A percentile compares a stretch with the other conserved stretches of the same genome.
Conservation (phyloP, 1,139 yeast species). For the Blastobotrys persicus region DNA sequence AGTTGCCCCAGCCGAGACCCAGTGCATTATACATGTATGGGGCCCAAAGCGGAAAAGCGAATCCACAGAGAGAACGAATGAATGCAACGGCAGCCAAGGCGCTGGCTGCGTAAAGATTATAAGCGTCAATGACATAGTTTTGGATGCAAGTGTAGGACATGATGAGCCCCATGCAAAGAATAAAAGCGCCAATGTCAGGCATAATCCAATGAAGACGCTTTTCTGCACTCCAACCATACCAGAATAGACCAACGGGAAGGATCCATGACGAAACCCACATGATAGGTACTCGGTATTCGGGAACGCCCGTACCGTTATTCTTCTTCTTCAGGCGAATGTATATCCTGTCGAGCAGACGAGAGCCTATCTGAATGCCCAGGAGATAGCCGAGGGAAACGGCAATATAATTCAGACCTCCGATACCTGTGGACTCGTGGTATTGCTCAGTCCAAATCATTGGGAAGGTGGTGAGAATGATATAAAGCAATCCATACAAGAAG, state of each 20-base stretch:
- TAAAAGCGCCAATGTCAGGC: slow-evolving; percentile 53
- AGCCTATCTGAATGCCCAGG: slow-evolving; percentile 45
- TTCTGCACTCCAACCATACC: slow-evolving; percentile 66
- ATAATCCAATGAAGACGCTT: slow-evolving; percentile 49
- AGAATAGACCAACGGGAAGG: slow-evolving; percentile 55
- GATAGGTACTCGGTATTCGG: slow-evolving; percentile 48
- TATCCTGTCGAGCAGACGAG: slow-evolving; percentile 38
- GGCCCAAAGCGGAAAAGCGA: slow-evolving; percentile 44
- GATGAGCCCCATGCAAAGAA: slow-evolving; percentile 54
- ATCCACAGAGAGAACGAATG: slow-evolving; percentile 57
- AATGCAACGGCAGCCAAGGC: slow-evolving; percentile 57
- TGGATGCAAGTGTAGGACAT: slow-evolving; percentile 58
- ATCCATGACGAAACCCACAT: slow-evolving; percentile 46
- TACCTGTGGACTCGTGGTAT: slow-evolving; percentile 49
- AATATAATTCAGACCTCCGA: slow-evolving; percentile 55
- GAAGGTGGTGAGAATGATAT: slow-evolving; percentile 55
- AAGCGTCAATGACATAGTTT: slow-evolving; percentile 59
- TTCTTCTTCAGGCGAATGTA: slow-evolving; percentile 38
- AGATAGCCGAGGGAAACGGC: slow-evolving; percentile 53
- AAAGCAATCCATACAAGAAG: slow-evolving; percentile 52
- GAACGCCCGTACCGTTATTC: slow-evolving; percentile 48
- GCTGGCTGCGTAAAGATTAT: slow-evolving; percentile 59
- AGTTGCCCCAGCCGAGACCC: slow-evolving; percentile 65
- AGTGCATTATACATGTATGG: slow-evolving; percentile 33
- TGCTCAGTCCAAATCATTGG: slow-evolving; percentile 48